A percentile compares a stretch with the other conserved stretches of the same genome.
phyloP scores from a whole-genome alignment of 2,329 filamentous ascomycete genomes.

The Diaporthe amygdali region DNA sequence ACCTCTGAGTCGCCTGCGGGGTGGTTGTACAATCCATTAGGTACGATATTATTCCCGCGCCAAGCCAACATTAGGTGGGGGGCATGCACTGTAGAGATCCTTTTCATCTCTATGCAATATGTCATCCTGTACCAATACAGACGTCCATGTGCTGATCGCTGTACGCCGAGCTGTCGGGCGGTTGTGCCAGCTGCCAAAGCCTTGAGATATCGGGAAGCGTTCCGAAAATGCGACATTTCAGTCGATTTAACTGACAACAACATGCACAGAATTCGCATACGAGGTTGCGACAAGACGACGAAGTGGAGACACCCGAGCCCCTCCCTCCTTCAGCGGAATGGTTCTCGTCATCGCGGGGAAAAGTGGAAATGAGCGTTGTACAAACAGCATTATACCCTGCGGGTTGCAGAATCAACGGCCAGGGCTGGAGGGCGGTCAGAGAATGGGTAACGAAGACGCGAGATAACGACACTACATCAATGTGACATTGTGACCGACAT shows the following conservation, averaged over 20 bases:
- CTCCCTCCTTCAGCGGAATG: not conserved
- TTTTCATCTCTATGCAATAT: not conserved
- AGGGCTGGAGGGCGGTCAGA: not conserved
- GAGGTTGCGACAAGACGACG: not conserved
- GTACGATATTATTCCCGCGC: conserved; percentile 6
- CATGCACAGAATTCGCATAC: not conserved
- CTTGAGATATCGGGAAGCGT: not conserved
- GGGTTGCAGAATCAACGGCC: not conserved
- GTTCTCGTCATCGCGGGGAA: not conserved
- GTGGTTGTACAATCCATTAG: not conserved
- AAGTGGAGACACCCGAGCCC: not conserved
- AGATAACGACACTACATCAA: conserved; percentile 6
- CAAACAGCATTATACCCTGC: conserved; percentile 6
- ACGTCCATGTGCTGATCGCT: not conserved
- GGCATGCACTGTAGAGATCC: not conserved
- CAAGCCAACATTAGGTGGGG: not conserved
- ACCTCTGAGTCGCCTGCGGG: not conserved
- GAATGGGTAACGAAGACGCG: not conserved
- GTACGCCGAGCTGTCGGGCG: not conserved
- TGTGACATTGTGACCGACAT: conserved; percentile 13
- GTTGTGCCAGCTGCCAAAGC: not conserved
- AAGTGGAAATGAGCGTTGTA: conserved; percentile 10
- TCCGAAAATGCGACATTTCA: not conserved
- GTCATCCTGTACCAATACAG: not conserved
- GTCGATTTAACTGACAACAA: not conserved